These are phyloP conservation scores for Cotoneaster glaucophyllus DNA, from an alignment of 306 rosid genomes.

Conservation along the genomic window DNA sequence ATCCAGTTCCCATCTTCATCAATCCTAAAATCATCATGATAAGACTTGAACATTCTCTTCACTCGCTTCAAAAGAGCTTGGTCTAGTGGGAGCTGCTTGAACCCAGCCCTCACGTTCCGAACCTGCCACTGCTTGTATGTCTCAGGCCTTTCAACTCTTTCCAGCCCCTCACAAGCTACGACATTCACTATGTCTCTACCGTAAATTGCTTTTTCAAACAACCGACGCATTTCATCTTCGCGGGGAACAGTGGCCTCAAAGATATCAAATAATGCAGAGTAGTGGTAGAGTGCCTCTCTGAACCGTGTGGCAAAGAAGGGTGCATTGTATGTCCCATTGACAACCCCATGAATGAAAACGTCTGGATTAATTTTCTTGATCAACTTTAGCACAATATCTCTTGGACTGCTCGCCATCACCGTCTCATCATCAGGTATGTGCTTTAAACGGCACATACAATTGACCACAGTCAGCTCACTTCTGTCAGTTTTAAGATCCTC, in stretches of 20 bases:
- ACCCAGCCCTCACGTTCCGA: slow-evolving; percentile 24
- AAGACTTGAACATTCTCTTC: not conserved
- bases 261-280: slow-evolving; percentile 19
- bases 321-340: slow-evolving; percentile 21
- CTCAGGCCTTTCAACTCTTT: slow-evolving; percentile 37
- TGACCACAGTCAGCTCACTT: slow-evolving; percentile 16
- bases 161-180: slow-evolving; percentile 29
- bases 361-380: slow-evolving; percentile 20
- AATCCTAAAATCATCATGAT: slow-evolving; percentile 21
- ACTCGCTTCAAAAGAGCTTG: slow-evolving; percentile 1
- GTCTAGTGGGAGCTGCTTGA: slow-evolving; percentile 27
- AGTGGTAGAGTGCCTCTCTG: slow-evolving; percentile 22
- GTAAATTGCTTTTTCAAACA: slow-evolving; percentile 18
- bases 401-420: slow-evolving; percentile 10
- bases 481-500: slow-evolving; percentile 15
- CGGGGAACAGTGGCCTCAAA: slow-evolving; percentile 6
- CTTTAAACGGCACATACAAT: slow-evolving; percentile 19
- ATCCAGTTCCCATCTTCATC: slow-evolving; percentile 29
- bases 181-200: slow-evolving; percentile 24
- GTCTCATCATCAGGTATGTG: slow-evolving; percentile 21
- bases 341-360: slow-evolving; percentile 25
- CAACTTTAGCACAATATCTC: slow-evolving; percentile 21
- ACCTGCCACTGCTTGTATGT: slow-evolving; percentile 28
- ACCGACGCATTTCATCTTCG: slow-evolving; percentile 13
- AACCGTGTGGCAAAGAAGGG: slow-evolving; percentile 23